Percentiles rank a stretch among this genome's conserved stretches.
These are phyloP conservation scores for Cadophora sp. DNA, from an alignment of 2,329 filamentous ascomycete species.

Conservation along the genomic window DNA sequence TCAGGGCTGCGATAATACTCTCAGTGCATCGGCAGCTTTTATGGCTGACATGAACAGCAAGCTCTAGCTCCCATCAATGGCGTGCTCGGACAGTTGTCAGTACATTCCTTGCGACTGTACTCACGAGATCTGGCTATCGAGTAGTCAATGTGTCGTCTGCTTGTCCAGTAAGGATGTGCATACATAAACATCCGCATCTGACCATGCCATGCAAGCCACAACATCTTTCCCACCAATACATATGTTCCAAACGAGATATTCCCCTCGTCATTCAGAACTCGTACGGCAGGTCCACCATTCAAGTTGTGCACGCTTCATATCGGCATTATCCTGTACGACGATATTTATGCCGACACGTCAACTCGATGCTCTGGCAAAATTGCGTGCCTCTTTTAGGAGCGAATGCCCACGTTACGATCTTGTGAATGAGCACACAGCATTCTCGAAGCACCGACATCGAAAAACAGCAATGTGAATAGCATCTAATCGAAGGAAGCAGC, in stretches of 20 bases:
- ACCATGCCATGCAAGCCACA: not conserved
- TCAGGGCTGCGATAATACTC: slow-evolving; percentile 1
- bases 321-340: slow-evolving; percentile 15
- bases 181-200: not conserved
- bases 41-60: not conserved
- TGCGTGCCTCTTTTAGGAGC: not conserved
- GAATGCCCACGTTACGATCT: not conserved
- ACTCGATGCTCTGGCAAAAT: not conserved
- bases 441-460: not conserved
- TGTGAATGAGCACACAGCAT: not conserved
- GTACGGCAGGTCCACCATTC: not conserved
- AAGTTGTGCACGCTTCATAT: not conserved
- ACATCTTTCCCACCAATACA: not conserved
- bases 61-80: not conserved
- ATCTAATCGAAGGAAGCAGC: not conserved
- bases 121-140: not conserved
- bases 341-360: not conserved
- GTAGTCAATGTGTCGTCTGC: not conserved
- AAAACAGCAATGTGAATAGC: not conserved
- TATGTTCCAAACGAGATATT: not conserved
- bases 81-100: too few species aligned
- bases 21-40: not conserved
- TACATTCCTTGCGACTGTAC: not conserved
- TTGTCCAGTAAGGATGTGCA: not conserved
- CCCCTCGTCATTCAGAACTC: not conserved